Evolutionary conservation across 2,329 filamentous ascomycete genomes (phyloP).

Genomic region (Bipolaris sorokiniana): DNA sequence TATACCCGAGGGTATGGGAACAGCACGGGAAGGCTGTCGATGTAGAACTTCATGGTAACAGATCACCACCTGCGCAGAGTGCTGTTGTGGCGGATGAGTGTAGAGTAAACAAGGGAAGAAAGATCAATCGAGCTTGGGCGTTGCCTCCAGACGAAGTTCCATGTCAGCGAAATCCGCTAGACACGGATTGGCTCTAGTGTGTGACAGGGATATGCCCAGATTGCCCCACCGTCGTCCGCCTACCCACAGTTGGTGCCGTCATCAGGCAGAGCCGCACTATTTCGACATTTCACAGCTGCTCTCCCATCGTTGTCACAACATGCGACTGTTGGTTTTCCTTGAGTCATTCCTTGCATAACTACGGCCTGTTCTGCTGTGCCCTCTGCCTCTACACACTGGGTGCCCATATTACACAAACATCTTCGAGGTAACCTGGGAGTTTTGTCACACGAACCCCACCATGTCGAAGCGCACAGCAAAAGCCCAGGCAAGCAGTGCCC

Average conservation of each 20-base stretch:
- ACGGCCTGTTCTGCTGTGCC: not conserved
- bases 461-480: slow-evolving; percentile 68
- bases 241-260: slow-evolving; percentile 29
- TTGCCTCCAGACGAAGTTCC: slow-evolving; percentile 16
- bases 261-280: slow-evolving; percentile 26
- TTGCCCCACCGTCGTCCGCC: slow-evolving; percentile 13
- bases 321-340: slow-evolving; percentile 8
- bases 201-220: slow-evolving; percentile 16
- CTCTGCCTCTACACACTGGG: not conserved
- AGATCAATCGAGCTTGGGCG: slow-evolving; percentile 10
- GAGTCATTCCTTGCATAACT: not conserved
- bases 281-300: slow-evolving; percentile 7
- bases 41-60: slow-evolving; percentile 75
- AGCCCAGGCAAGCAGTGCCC: slow-evolving; percentile 68
- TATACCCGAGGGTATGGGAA: slow-evolving; percentile 79
- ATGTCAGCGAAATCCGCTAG: slow-evolving; percentile 12
- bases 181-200: slow-evolving; percentile 2
- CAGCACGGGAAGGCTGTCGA: slow-evolving; percentile 73
- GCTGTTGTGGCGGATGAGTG: slow-evolving; percentile 27
- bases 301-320: not conserved
- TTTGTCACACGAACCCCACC: slow-evolving; percentile 5
- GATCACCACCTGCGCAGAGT: slow-evolving; percentile 25
- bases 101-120: slow-evolving; percentile 17
- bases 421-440: not conserved
- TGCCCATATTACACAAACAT: not conserved